Conservation (phyloP, 2,329 filamentous ascomycete genomes). For the Dactylellina sp. region DNA sequence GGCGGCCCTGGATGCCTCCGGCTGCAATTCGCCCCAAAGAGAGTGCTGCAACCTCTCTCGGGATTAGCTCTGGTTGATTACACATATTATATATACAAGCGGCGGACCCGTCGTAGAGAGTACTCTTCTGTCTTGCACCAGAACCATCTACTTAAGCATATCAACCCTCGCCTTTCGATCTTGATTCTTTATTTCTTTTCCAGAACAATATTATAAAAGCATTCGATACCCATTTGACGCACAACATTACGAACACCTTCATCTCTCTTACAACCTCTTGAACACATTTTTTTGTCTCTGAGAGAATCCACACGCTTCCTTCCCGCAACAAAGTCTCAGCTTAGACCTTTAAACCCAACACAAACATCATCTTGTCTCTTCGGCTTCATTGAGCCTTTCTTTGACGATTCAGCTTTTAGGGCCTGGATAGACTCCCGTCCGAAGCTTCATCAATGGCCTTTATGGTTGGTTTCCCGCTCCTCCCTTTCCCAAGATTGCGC, state of each 20-base stretch:
- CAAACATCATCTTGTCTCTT: constrained; percentile 11
- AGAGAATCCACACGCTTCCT: constrained; percentile 17
- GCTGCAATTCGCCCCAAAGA: constrained; percentile 23
- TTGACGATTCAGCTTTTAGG: constrained; percentile 53
- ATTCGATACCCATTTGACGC: constrained; percentile 40
- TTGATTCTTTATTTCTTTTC: constrained; percentile 37
- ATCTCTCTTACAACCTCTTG: constrained; percentile 13
- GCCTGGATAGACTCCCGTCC: constrained; percentile 53
- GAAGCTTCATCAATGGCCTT: constrained; percentile 56
- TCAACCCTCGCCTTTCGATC: constrained; percentile 43
- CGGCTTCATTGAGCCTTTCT: constrained; percentile 42
- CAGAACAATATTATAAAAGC: constrained; percentile 41
- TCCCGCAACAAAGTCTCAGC: constrained; percentile 48
- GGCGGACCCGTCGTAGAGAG: constrained; percentile 33
- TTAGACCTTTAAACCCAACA: constrained; percentile 45
- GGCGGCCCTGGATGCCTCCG: constrained; percentile 41
- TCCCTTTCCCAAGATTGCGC: constrained; percentile 45
- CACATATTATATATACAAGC: constrained; percentile 53
- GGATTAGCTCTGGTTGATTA: constrained; percentile 38
- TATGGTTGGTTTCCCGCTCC: constrained; percentile 52
- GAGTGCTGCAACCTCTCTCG: constrained; percentile 28
- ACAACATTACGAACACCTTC: constrained; percentile 34
- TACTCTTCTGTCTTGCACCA: constrained; percentile 35
- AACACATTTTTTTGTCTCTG: constrained; percentile 28
- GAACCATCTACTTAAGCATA: constrained; percentile 51